Evolutionary conservation across 139 green algal genomes (phyloP).

Genomic region (Micromonas commoda): DNA sequence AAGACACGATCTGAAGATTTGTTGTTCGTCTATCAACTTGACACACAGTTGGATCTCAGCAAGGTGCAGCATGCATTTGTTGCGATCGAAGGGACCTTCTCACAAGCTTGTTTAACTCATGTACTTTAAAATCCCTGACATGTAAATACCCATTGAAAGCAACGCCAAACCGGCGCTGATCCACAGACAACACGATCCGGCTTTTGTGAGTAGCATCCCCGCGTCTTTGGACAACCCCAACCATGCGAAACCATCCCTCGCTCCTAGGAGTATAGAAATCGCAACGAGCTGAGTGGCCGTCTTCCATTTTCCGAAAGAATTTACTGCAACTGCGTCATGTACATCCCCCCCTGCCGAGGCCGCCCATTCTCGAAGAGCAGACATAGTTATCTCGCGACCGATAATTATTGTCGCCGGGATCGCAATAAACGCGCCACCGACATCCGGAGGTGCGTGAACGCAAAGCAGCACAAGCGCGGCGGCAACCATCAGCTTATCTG

Average conservation of each 20-base stretch:
- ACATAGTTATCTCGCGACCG: slow-evolving; percentile 86
- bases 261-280: slow-evolving; percentile 31
- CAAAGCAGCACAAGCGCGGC: slow-evolving; percentile 73
- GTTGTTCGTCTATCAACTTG: no score
- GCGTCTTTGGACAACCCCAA: neutral
- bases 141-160: slow-evolving; percentile 14
- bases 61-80: no score
- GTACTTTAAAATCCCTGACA: neutral
- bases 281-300: slow-evolving; percentile 51
- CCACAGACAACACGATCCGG: neutral
- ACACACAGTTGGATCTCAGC: no score
- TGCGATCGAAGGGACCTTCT: no score
- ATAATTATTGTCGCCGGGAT: slow-evolving; percentile 61
- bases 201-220: neutral
- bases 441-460: slow-evolving; percentile 44
- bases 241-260: slow-evolving; percentile 1
- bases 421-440: neutral
- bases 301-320: slow-evolving; percentile 80
- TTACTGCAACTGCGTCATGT: slow-evolving; percentile 71
- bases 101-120: no score
- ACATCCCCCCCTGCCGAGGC: slow-evolving; percentile 62
- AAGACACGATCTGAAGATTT: no score
- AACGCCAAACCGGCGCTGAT: neutral
- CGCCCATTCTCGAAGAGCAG: slow-evolving; percentile 85
- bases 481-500: slow-evolving; percentile 83